phyloP scores from a whole-genome alignment of 2,329 filamentous ascomycete genomes.

The Pseudophaeomoniella oleicola region DNA sequence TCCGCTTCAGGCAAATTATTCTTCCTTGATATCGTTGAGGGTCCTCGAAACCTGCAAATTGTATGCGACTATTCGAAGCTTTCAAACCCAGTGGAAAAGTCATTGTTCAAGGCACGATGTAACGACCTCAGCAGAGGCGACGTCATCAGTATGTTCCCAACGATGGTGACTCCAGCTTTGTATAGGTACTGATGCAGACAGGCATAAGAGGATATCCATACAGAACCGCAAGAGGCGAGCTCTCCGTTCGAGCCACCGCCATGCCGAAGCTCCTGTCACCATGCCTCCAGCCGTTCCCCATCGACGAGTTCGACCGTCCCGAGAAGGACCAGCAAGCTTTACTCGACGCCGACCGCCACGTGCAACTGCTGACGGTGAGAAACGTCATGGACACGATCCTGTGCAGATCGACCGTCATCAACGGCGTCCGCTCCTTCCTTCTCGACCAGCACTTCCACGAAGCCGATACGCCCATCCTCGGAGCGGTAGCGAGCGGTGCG shows the following conservation, averaged over 20 bases:
- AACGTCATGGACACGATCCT: constrained; percentile 54
- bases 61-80: constrained; percentile 53
- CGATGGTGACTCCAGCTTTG: too few relatives aligned
- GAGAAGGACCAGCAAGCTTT: constrained; percentile 3
- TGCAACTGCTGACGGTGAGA: constrained; percentile 70
- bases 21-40: constrained; percentile 68
- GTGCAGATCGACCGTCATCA: constrained; percentile 60
- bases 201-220: constrained; percentile 58
- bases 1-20: constrained; percentile 61
- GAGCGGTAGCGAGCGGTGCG: constrained; percentile 71
- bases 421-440: constrained; percentile 60
- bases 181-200: constrained; percentile 18
- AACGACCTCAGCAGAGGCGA: constrained; percentile 42
- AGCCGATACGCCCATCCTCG: constrained; percentile 81
- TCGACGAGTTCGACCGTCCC: constrained; percentile 22
- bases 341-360: constrained; percentile 58
- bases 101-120: constrained; percentile 25
- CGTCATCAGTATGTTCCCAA: constrained; percentile 56
- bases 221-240: constrained; percentile 56
- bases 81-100: constrained; percentile 17
- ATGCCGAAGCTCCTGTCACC: constrained; percentile 63
- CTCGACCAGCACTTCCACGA: constrained; percentile 61
- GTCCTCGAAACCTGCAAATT: constrained; percentile 58
- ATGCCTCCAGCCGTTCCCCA: constrained; percentile 64
- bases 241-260: constrained; percentile 54